A percentile compares a stretch with the other conserved stretches of the same genome.
Evolutionary conservation across 2,329 filamentous ascomycete species (phyloP).

Genomic region (Setomelanomma holmii): DNA sequence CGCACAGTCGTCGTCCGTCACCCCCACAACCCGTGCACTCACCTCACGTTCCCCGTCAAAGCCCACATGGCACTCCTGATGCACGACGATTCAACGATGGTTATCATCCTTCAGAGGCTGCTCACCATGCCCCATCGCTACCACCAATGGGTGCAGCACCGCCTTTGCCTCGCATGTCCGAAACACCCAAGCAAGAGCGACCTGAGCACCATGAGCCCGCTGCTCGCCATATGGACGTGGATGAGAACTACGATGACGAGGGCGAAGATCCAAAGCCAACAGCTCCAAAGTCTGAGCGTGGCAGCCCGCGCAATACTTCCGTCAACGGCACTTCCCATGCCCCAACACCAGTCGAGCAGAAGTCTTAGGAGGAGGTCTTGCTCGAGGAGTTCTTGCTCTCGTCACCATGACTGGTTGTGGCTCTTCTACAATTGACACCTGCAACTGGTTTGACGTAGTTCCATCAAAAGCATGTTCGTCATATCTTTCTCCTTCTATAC

Average conservation of each 20-base stretch:
- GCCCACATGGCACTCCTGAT: slow-evolving; percentile 69
- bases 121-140: slow-evolving; percentile 78
- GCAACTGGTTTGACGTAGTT: too few species aligned
- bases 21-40: slow-evolving; percentile 55
- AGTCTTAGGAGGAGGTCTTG: slow-evolving; percentile 36
- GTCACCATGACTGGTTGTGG: not conserved
- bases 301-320: slow-evolving; percentile 49
- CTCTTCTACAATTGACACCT: too few species aligned
- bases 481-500: too few species aligned
- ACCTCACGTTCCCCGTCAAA: slow-evolving; percentile 74
- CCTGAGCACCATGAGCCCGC: slow-evolving; percentile 74
- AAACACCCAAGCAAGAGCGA: slow-evolving; percentile 48
- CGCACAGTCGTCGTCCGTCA: slow-evolving; percentile 72
- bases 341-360: slow-evolving; percentile 46
- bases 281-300: slow-evolving; percentile 52
- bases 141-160: slow-evolving; percentile 55
- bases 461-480: too few species aligned
- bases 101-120: slow-evolving; percentile 92
- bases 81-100: slow-evolving; percentile 73
- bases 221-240: slow-evolving; percentile 93
- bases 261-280: slow-evolving; percentile 77
- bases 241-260: slow-evolving; percentile 97
- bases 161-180: slow-evolving; percentile 63
- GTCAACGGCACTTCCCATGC: slow-evolving; percentile 44
- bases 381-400: not conserved